phyloP scores from a whole-genome alignment of 108 stramenopile genomes.

The Cyclotella baltica region DNA sequence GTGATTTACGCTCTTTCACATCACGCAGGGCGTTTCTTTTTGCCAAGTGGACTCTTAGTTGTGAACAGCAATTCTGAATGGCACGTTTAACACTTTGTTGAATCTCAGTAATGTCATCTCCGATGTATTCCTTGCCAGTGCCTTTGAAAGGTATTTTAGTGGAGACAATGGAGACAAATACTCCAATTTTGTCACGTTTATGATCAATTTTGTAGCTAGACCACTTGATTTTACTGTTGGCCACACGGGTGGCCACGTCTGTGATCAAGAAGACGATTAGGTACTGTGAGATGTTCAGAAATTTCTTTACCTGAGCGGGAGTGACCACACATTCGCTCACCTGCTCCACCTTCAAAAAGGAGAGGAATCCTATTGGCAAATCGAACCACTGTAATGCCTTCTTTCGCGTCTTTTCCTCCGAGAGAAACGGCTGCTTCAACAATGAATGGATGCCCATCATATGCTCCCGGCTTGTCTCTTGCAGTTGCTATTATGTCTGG shows the following conservation, averaged over 20 bases:
- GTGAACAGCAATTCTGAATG: conserved; percentile 82
- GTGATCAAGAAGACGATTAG: no score
- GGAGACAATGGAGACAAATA: conserved; percentile 95
- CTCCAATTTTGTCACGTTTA: conserved; percentile 92
- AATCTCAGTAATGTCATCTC: conserved; percentile 89
- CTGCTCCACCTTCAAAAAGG: conserved; percentile 92
- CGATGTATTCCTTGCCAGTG: conserved; percentile 96
- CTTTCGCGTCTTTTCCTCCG: conserved; percentile 90
- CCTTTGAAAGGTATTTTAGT: conserved; percentile 99
- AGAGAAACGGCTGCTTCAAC: conserved; percentile 97
- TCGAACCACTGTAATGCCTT: conserved; percentile 93
- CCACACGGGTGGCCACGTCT: conserved; percentile 94
- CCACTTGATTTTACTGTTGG: conserved; percentile 92
- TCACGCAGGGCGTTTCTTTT: conserved; percentile 83
- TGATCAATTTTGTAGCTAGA: conserved; percentile 94
- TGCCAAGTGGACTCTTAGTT: conserved; percentile 69
- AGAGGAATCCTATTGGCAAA: conserved; percentile 98
- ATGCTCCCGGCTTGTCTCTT: conserved; percentile 75
- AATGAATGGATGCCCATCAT: conserved; percentile 96
- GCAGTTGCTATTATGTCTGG: conserved; percentile 90
- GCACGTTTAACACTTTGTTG: conserved; percentile 82
- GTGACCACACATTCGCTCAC: neutral
- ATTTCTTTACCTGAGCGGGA: no score
- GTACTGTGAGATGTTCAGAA: no score
- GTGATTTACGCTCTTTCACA: conserved; percentile 79